phyloP scores from a whole-genome alignment of 257 asterid species.

The Rauvolfia tetraphylla region DNA sequence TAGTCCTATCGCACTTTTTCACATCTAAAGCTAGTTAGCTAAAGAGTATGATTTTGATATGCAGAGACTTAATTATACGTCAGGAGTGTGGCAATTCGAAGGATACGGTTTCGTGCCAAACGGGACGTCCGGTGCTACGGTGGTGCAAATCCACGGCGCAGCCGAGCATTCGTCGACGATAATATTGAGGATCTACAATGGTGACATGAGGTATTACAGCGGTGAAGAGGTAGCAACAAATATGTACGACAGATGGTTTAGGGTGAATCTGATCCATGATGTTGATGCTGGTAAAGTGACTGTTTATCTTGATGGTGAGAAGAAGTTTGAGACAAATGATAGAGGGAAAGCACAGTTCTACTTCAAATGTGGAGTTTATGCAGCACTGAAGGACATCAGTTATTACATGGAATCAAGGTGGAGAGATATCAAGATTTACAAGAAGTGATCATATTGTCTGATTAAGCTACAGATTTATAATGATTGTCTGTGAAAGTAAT shows the following conservation, averaged over 20 bases:
- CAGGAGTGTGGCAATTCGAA: slow-evolving; percentile 44
- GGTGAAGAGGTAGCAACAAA: slow-evolving; percentile 14
- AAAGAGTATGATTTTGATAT: no score
- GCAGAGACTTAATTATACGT: slow-evolving; percentile 34
- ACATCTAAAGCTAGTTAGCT: no score
- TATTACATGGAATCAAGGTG: slow-evolving; percentile 41
- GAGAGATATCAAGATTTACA: slow-evolving; percentile 36
- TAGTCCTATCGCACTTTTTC: no score
- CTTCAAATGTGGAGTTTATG: slow-evolving; percentile 47
- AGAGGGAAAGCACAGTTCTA: slow-evolving; percentile 26
- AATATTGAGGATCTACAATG: slow-evolving; percentile 29
- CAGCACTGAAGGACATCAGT: slow-evolving; percentile 27
- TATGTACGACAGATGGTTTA: slow-evolving; percentile 36
- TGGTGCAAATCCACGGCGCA: slow-evolving; percentile 36
- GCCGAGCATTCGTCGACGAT: slow-evolving; percentile 24
- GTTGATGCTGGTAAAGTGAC: slow-evolving; percentile 29
- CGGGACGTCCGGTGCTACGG: slow-evolving; percentile 35
- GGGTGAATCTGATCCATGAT: slow-evolving; percentile 30
- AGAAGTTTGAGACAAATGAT: slow-evolving; percentile 21
- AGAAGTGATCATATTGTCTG: slow-evolving; percentile 16
- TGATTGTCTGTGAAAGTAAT: no score
- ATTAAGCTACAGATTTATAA: no score
- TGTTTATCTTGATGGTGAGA: slow-evolving; percentile 28
- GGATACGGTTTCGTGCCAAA: slow-evolving; percentile 35
- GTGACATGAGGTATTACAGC: slow-evolving; percentile 33